Evolutionary conservation across 805 yeast genomes (phyloP).

Genomic region (Metschnikowia hibisci): DNA sequence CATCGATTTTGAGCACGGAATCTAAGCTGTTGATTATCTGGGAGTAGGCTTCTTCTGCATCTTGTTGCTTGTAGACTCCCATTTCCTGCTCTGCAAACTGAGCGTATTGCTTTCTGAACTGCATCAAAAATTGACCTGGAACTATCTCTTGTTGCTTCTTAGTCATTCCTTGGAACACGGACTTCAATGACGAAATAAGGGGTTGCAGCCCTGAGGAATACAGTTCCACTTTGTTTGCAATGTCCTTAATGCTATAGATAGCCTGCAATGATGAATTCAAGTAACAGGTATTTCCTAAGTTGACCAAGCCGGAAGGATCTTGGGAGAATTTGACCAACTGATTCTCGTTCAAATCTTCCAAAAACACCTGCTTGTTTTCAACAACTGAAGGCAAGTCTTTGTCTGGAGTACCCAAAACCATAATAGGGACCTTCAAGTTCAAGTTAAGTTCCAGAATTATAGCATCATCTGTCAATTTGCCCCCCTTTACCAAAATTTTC

Average conservation of each 20-base stretch:
- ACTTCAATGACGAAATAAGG: constrained; percentile 35
- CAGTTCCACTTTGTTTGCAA: constrained; percentile 25
- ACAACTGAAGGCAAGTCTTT: constrained; percentile 52
- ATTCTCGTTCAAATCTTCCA: constrained; percentile 62
- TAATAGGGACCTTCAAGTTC: constrained; percentile 62
- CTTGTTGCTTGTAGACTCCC: constrained; percentile 89
- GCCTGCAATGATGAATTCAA: constrained; percentile 68
- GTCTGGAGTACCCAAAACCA: constrained; percentile 93
- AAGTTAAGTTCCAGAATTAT: constrained; percentile 49
- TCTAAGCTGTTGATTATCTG: constrained; percentile 60
- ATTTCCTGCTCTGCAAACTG: constrained; percentile 82
- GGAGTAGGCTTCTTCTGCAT: constrained; percentile 94
- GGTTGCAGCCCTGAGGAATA: constrained; percentile 11
- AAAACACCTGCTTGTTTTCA: constrained; percentile 50
- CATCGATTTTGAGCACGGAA: constrained; percentile 47
- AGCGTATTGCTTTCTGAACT: constrained; percentile 68
- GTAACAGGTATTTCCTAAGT: constrained; percentile 76
- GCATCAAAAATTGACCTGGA: constrained; percentile 64
- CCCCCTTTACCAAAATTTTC: constrained; percentile 85
- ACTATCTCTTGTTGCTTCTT: constrained; percentile 48
- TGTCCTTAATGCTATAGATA: constrained; percentile 43
- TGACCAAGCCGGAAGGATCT: constrained; percentile 63
- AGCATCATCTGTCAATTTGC: constrained; percentile 75
- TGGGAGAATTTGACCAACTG: constrained; percentile 35
- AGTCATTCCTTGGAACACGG: constrained; percentile 43